phyloP scores from a whole-genome alignment of 164 flowering plant genomes.

The Vitis rupestris region DNA sequence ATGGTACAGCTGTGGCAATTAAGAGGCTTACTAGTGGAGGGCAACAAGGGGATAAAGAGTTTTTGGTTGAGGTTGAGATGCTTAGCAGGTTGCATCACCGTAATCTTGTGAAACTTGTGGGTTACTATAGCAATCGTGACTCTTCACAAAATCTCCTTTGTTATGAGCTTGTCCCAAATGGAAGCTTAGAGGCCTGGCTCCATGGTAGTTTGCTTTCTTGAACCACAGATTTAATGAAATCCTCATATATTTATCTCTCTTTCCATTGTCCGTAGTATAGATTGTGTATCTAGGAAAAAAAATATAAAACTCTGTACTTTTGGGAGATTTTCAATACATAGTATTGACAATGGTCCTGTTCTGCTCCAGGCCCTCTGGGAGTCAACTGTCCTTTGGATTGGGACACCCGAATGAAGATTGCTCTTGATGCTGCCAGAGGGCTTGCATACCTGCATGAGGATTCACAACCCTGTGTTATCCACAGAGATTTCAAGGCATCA shows the following conservation, averaged over 20 bases:
- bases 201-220: constrained; percentile 62
- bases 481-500: constrained; percentile 97
- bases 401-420: constrained; percentile 97
- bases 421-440: constrained; percentile 99
- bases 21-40: constrained; percentile 89
- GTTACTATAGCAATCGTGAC: constrained; percentile 79
- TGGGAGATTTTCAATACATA: background rate
- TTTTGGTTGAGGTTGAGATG: constrained; percentile 96
- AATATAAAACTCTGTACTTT: background rate
- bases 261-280: background rate
- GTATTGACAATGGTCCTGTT: constrained; percentile 2
- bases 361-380: constrained; percentile 72
- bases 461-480: constrained; percentile 95
- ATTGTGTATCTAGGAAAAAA: background rate
- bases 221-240: background rate
- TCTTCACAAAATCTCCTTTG: constrained; percentile 88
- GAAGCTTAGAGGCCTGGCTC: constrained; percentile 95
- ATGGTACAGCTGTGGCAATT: constrained; percentile 96
- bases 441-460: constrained; percentile 97
- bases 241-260: background rate
- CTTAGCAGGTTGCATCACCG: constrained; percentile 98
- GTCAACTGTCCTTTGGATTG: constrained; percentile 88
- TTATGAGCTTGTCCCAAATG: constrained; percentile 96
- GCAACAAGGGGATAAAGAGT: constrained; percentile 93
- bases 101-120: constrained; percentile 96